Percentiles rank a stretch among this genome's conserved stretches.
Evolutionary conservation across 108 stramenopile species (phyloP).

Genomic region (Skeletonema marinoi): DNA sequence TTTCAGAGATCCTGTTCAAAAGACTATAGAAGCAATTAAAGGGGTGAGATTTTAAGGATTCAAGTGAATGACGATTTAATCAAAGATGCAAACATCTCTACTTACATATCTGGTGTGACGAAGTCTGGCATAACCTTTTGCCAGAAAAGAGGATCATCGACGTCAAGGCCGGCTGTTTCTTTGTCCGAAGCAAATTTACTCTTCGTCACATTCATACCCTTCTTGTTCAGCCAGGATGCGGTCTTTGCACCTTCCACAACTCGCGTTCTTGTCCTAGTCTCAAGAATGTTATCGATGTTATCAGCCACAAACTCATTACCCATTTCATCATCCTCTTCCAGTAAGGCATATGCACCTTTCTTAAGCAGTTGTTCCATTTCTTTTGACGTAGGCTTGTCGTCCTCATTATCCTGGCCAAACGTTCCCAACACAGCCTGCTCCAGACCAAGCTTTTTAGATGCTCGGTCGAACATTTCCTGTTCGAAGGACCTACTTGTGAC

Average conservation of each 20-base stretch:
- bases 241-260: slow-evolving; percentile 92
- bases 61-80: not conserved
- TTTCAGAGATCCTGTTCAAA: slow-evolving; percentile 36
- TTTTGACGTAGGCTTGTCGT: slow-evolving; percentile 85
- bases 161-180: slow-evolving; percentile 71
- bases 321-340: slow-evolving; percentile 86
- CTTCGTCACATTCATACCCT: slow-evolving; percentile 82
- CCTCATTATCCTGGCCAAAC: slow-evolving; percentile 85
- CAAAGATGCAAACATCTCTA: not conserved
- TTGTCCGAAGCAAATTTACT: slow-evolving; percentile 78
- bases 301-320: slow-evolving; percentile 85
- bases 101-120: slow-evolving; percentile 75
- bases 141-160: slow-evolving; percentile 94
- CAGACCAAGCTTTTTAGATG: slow-evolving; percentile 97
- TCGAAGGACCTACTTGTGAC: slow-evolving; percentile 98
- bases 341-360: slow-evolving; percentile 90
- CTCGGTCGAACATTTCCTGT: slow-evolving; percentile 98
- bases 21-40: not conserved
- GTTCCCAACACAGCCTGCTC: slow-evolving; percentile 99
- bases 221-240: slow-evolving; percentile 89
- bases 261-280: slow-evolving; percentile 82
- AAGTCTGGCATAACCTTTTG: slow-evolving; percentile 96
- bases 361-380: slow-evolving; percentile 95
- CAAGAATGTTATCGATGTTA: slow-evolving; percentile 92
- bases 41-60: not conserved